Base-by-base conservation (phyloP, 768 basidiomycete genomes). In the Austroboletus festivus region DNA sequence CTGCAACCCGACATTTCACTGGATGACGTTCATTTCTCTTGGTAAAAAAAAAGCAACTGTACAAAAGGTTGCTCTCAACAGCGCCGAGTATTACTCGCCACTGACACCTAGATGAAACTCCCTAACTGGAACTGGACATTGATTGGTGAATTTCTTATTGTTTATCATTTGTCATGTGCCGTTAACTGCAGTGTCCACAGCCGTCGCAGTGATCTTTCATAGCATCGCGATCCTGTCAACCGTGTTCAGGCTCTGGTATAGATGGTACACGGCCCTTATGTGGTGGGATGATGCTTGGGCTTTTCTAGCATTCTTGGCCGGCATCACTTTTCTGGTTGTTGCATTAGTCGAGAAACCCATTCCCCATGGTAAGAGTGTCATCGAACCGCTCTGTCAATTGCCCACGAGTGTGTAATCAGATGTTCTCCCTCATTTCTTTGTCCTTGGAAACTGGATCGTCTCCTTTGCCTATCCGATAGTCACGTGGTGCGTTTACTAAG, bases 201-300 rank as follows among this genome's bases (percentile, higher is more conserved):
- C 47, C 6, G 31, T 48, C 31, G 30, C 42, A 7, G 23, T 24
- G 4, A 28, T 46, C 26, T 38, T 56, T 21, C 47, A 53, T 20
- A 18, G 46, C 8, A 13, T 44, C 33, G 55, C 56, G 10, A 47
- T 50, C 11, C 18, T 48, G 18, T 45, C 28, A 8, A 58, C 55
- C 13, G 15, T 47, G 19, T 58, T 58, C 19, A 52, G 57, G 38
- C 48, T 59, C 13, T 49, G 42, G 46, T 52, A 58, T 34, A 42
- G 57, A 45, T 53, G 46, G 48, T 30, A 33, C 19, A 40, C 38
- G 16, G 31, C 22, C 12, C 44, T 18, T n/a, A 21, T 58, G 38
- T 58, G 57, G 57, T 58, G 57, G 57, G 57, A 58, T 19, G 56
- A 58, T 18, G 39, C 41, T 15, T 49, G 53, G 53, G 58, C 50